Evolutionary conservation across 2,329 filamentous ascomycete species (phyloP), one percentile per base, ranked within the genome.

Genomic region (Colletotrichum chrysophilum): DNA sequence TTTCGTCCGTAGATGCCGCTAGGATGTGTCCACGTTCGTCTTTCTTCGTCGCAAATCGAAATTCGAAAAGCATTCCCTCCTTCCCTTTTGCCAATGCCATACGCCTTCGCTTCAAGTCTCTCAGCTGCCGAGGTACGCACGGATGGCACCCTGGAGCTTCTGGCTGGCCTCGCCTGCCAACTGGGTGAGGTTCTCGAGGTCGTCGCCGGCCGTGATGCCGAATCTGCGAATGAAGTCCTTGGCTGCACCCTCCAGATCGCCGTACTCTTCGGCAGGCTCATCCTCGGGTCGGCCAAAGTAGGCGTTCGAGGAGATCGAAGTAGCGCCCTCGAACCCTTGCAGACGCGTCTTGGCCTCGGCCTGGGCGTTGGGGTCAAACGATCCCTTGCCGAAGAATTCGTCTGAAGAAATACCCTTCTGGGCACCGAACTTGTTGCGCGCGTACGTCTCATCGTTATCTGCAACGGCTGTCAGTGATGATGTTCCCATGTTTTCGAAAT

Each of bases 361-460:
- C 82, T 97, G 94, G 10, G 94, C 92, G 71, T 89, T 89, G 48
- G 96, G 93, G 83, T 99, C 96, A 85, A 93, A 98, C 71, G 91
- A 87, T 69, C 96, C 95, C 84, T 97, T 96, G 81, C 96, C 96
- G 83, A 99, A 99, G 89, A 98, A 99, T 84, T 99, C 97, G 84
- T 99, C 97, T 1, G 96, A 98, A 0, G 96, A 98, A 79, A 99
- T 99, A 80, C 95, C 95, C 89, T 98, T 98, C 84, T 99, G 97
- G 58, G 86, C 86, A 76, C 96, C 96, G 81, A 99, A 99, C 85
- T 98, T 98, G 82, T 91, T 88, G 80, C 95, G 94, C 7, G 96
- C 95, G 82, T 95, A 97, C 81, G 92, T 93, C 81, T 98, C 92
- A 70, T 94, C 93, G 74, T 98, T 95, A 77, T 92, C 92, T 93